phyloP scores from a whole-genome alignment of 331 rosid genomes.

The Dryas integrifolia region DNA sequence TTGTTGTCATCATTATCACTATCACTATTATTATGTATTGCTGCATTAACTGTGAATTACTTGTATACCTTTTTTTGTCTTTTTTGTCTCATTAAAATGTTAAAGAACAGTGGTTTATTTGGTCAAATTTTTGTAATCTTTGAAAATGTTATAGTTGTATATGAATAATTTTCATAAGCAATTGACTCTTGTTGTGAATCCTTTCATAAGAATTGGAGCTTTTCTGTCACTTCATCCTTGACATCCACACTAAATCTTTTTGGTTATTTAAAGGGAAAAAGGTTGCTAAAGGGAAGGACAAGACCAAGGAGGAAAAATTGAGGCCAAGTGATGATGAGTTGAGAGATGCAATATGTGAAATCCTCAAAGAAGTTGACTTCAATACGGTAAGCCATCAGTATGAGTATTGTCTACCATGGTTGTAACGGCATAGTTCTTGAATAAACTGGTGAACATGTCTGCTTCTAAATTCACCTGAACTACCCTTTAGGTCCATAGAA shows the following conservation, averaged over 20 bases:
- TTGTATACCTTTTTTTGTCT: background rate
- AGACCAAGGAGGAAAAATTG: slow-evolving; percentile 53
- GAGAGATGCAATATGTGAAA: slow-evolving; percentile 78
- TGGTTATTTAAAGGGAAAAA: slow-evolving; percentile 49
- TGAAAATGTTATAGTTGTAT: background rate
- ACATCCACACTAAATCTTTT: background rate
- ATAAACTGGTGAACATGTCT: background rate
- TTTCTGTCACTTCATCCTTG: background rate
- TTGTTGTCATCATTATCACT: too few relatives aligned
- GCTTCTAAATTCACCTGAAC: background rate
- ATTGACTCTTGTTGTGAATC: background rate
- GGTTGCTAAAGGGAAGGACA: slow-evolving; percentile 58
- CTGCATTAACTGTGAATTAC: background rate
- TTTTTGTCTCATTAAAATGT: background rate
- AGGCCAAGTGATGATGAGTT: slow-evolving; percentile 68
- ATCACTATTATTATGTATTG: too few relatives aligned
- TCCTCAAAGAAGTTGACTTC: slow-evolving; percentile 95
- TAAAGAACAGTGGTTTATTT: background rate
- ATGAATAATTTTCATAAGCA: background rate
- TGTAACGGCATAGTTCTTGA: background rate
- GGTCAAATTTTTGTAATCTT: background rate
- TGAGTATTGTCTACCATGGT: background rate
- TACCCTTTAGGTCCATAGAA: background rate
- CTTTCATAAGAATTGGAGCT: background rate
- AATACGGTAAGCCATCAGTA: slow-evolving; percentile 65